Percentiles rank a stretch among this genome's conserved stretches.
phyloP scores from a whole-genome alignment of 2,329 filamentous ascomycete genomes.

The Clonostachys byssicola region DNA sequence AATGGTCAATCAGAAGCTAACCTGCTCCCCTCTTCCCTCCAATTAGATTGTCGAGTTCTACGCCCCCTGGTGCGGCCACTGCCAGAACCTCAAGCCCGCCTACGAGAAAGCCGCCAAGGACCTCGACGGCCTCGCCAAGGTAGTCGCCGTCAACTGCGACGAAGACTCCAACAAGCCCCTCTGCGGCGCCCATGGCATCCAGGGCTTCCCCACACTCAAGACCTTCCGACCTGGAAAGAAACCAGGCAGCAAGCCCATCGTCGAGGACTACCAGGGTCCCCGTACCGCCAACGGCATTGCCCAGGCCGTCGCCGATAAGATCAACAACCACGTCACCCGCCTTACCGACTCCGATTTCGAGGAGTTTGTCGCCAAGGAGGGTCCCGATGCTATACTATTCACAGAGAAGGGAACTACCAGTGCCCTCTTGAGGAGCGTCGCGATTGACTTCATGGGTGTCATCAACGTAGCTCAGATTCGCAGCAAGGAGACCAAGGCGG shows the following conservation, averaged over 20 bases:
- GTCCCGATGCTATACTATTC: slow-evolving; percentile 84
- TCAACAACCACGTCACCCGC: slow-evolving; percentile 85
- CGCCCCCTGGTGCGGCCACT: slow-evolving; percentile 97
- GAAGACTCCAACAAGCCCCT: slow-evolving; percentile 87
- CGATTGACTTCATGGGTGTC: slow-evolving; percentile 83
- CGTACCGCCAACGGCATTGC: slow-evolving; percentile 84
- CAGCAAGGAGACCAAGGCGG: slow-evolving; percentile 69
- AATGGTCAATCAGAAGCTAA: background rate
- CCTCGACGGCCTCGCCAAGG: slow-evolving; percentile 87
- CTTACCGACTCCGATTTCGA: slow-evolving; percentile 77
- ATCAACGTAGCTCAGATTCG: slow-evolving; percentile 80
- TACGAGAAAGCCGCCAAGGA: slow-evolving; percentile 92
- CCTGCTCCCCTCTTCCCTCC: slow-evolving; percentile 2
- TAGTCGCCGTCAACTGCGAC: slow-evolving; percentile 93
- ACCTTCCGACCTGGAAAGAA: slow-evolving; percentile 85
- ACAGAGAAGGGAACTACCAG: slow-evolving; percentile 89
- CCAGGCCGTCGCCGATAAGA: slow-evolving; percentile 78
- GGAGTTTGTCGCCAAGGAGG: slow-evolving; percentile 67
- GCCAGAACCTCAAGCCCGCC: slow-evolving; percentile 89
- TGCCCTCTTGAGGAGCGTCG: slow-evolving; percentile 75
- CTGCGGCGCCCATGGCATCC: slow-evolving; percentile 79
- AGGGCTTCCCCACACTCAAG: slow-evolving; percentile 96
- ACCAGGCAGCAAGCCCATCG: slow-evolving; percentile 64
- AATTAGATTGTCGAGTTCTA: slow-evolving; percentile 76
- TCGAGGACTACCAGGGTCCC: slow-evolving; percentile 88